Evolutionary conservation across 208 protist genomes (phyloP), one percentile per base, ranked within the genome.

Genomic region (Balamuthia mandrillaris): DNA sequence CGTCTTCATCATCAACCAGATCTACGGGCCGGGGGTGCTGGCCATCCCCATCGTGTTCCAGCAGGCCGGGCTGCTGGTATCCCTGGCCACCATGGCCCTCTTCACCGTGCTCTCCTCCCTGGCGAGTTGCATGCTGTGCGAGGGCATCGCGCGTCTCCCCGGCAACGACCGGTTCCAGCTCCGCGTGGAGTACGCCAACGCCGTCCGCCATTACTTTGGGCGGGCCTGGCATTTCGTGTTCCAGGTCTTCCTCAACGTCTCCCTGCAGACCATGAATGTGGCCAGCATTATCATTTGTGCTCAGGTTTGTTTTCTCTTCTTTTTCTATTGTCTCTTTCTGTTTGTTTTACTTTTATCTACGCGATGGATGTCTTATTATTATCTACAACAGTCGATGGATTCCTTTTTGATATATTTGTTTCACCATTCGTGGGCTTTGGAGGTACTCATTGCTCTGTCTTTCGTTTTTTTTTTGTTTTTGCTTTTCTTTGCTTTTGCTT

Each of bases 1-100:
- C 27, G 77, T 85, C 24, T 85, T 85, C 41, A 85, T 85, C 9
- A 66, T 85, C 2, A 85, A 85, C 47, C 79, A 85, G 47, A 85
- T 85, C n/a, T 85, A 85, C 49, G 79, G 79, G 37, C 79, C 79
- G 27, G 79, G 79, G 60, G 79, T 85, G 9, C 33, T 85, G 39
- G 72, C 79, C 12, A 85, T 85, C 18, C 58, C 79, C 10, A 45
- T 52, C 29, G 79, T 68, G 39, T 85, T 85, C 37, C 79, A 85
- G 77, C 79, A 85, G 37, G 49, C 51, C 47, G 79, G 79, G 27
- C 77, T 44, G 35, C 31, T 85, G 9, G 29, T 85, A n/a, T 77
- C 79, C 16, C 56, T 24, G 9, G 16, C 77, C 21, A 77, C 79
- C 35, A 56, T 85, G 21, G 63, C 79, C 37, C 77, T 85, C 35